These are phyloP conservation scores for Cynanchum wilfordii DNA, from an alignment of 257 asterid species.

Conservation along the genomic window DNA sequence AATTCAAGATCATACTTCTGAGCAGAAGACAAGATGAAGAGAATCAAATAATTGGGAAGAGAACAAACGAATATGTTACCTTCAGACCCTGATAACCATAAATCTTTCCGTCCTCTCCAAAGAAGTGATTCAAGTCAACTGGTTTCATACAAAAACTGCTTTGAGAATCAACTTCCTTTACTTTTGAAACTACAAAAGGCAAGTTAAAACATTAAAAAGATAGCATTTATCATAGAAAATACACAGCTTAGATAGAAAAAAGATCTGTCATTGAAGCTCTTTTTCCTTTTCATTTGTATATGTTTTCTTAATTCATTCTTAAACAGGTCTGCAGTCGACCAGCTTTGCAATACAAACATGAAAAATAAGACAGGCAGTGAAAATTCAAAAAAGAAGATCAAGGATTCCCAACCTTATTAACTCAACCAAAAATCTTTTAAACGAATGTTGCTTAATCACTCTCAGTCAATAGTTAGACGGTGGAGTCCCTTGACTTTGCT, in stretches of 20 bases:
- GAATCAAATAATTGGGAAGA: neutral
- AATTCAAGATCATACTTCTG: neutral
- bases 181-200: constrained; percentile 46
- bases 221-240: neutral
- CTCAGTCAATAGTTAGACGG: too few relatives aligned
- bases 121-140: constrained; percentile 65
- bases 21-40: neutral
- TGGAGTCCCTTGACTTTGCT: too few relatives aligned
- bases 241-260: neutral
- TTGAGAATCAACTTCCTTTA: constrained; percentile 68
- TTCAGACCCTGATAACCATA: constrained; percentile 74
- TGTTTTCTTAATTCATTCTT: neutral
- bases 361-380: neutral
- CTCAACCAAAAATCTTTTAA: too few relatives aligned
- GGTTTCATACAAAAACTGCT: constrained; percentile 58
- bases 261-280: neutral
- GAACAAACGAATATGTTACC: constrained; percentile 34
- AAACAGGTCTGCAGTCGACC: neutral
- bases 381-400: neutral
- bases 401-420: neutral
- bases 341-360: neutral
- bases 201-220: constrained; percentile 6
- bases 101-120: constrained; percentile 75
- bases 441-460: too few relatives aligned
- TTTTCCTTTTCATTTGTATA: neutral